Evolutionary conservation across 805 yeast species (phyloP).

Genomic region (Wickerhamiella sergipiensis): DNA sequence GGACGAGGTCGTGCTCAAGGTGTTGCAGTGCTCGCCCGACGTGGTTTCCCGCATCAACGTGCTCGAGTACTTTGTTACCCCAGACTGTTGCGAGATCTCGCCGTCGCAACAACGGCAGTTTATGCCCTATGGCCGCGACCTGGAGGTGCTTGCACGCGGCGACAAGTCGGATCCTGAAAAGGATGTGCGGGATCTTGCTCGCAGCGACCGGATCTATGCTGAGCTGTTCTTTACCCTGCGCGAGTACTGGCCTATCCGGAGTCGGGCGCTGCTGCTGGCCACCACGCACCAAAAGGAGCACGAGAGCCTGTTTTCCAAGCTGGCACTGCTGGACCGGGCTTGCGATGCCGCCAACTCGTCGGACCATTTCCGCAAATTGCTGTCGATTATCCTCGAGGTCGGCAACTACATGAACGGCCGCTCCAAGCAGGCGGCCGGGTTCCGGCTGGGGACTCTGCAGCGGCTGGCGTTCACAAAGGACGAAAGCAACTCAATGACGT

Average conservation of each 20-base stretch:
- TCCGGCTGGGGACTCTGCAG: constrained; percentile 79
- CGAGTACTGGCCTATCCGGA: constrained; percentile 84
- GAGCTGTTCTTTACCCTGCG: constrained; percentile 74
- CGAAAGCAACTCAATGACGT: constrained; percentile 72
- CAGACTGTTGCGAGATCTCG: constrained; percentile 63
- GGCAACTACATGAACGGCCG: constrained; percentile 95
- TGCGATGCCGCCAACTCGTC: constrained; percentile 53
- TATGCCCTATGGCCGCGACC: constrained; percentile 54
- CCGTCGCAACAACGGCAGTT: constrained; percentile 55
- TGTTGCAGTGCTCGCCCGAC: constrained; percentile 63
- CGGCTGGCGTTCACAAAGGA: constrained; percentile 84
- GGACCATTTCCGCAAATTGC: constrained; percentile 50
- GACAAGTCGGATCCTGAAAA: constrained; percentile 50
- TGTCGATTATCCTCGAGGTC: constrained; percentile 75
- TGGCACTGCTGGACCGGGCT: constrained; percentile 62
- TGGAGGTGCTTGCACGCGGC: constrained; percentile 28
- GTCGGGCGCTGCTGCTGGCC: constrained; percentile 62
- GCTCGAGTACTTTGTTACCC: constrained; percentile 69
- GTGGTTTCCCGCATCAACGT: constrained; percentile 57
- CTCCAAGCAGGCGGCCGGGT: constrained; percentile 87
- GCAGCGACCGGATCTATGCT: constrained; percentile 76
- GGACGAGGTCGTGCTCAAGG: constrained; percentile 51
- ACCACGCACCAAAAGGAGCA: constrained; percentile 70
- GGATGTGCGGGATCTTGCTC: constrained; percentile 61
- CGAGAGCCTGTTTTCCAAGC: constrained; percentile 48